Evolutionary conservation across 2,329 filamentous ascomycete genomes (phyloP), one percentile per base, ranked within the genome.

Genomic region (Nemania sp.): DNA sequence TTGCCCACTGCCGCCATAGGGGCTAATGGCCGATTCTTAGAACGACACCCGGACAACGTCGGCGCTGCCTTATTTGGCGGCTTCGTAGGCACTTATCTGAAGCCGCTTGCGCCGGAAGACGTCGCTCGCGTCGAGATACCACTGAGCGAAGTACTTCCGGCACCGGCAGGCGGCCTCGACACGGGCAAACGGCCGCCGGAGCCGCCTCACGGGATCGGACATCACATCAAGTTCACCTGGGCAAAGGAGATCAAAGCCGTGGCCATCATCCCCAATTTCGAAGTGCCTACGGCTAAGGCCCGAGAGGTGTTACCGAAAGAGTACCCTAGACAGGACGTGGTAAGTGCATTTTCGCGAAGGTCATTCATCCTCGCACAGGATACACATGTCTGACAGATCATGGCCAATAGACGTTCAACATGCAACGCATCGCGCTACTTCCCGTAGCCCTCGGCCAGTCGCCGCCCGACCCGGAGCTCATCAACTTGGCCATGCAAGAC

Each of bases 401-500:
- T 22, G 33, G 11, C 22, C 5, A 6, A 6, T 46, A 86, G 83
- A 84, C 82, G 24, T 97, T 96, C 80, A 99, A 99, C 75, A 80
- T 97, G 65, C 94, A 97, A 75, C 84, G 94, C 61, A 90, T 96
- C 71, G 92, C 93, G 2, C 81, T 99, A 44, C 82, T 99, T 11
- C 92, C 93, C 26, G 90, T 91, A 9, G 92, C 92, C 1, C 81
- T 99, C 40, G 91, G 92, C 60, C 87, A 91, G 70, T 93, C 89
- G 6, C 93, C 94, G 8, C 93, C 92, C 1, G 89, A 97, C 68
- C 88, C 94, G 19, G 88, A 95, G 65, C 88, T 96, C 73, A 99
- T 99, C 71, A 95, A 95, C 76, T 86, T 95, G 42, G 93, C 92
- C 41, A 99, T 99, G 94, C 94, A 97, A 75, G 94, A 99, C 77